Evolutionary conservation across 345 rosid species (phyloP), one percentile per base, ranked within the genome.

Genomic region (Lagerstroemia speciosa): DNA sequence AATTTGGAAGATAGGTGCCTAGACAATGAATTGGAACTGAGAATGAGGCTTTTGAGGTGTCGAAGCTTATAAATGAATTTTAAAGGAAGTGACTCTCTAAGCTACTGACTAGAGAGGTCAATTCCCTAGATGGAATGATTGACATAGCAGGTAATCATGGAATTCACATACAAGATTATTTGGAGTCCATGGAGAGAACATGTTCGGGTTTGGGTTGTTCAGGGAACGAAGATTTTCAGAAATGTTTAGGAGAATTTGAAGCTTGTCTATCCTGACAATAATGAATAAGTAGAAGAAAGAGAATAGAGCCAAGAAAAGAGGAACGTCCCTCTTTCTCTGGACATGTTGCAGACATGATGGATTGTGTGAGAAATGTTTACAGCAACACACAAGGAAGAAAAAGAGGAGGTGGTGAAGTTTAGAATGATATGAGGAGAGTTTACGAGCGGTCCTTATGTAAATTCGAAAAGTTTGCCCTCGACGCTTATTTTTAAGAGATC

Each of bases 101-200:
- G 71, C 37, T 62, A 65, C 43, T 66, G 76, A 16, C 67, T 16
- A 1, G 84, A 73, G 4, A 81, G 79, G 62, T 81, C 84, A 38
- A 81, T 78, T 62, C 74, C 76, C n/a, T 29, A 27, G 71, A 78
- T 82, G 6, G 79, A 71, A 53, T 73, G 61, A 11, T 5, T 32
- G 5, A 61, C 33, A 31, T 69, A 57, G 45, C 84, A 81, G 29
- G 79, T 71, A 43, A 81, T 67, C 55, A 81, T 48, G 24, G 76
- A 81, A 81, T 16, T 41, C 34, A 63, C 84, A 78, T 1, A 69
- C 1, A 27, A 52, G 58, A 52, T 31, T 50, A 31, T 32, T 5
- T 2, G 71, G 5, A 22, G 36, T 41, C 84, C 84, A 81, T 17
- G 84, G 67, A 6, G 67, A 50, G 62, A 81, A 81, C 0, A 71